A percentile compares a stretch with the other conserved stretches of the same genome.
These are phyloP conservation scores for Serpula lacrymans DNA, from an alignment of 768 basidiomycete species.

Conservation along the genomic window DNA sequence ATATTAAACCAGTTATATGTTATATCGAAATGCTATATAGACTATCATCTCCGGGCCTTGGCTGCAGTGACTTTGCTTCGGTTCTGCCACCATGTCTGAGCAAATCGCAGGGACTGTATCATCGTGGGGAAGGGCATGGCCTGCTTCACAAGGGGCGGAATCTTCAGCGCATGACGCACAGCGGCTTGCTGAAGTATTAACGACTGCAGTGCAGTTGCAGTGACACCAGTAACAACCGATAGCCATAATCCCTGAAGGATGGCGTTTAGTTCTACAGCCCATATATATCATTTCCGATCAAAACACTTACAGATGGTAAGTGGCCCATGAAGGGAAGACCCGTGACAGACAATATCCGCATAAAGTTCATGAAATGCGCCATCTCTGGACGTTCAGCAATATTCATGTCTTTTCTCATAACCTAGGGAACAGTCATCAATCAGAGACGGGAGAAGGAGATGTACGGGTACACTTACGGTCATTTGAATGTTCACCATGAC, in stretches of 20 bases:
- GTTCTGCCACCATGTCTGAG: slow-evolving; percentile 14
- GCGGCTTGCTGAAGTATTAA: slow-evolving; percentile 38
- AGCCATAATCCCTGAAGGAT: slow-evolving; percentile 50
- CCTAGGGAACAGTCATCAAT: slow-evolving; percentile 18
- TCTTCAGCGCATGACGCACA: slow-evolving; percentile 37
- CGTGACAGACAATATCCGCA: slow-evolving; percentile 55
- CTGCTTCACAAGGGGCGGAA: slow-evolving; percentile 21
- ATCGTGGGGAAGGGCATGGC: slow-evolving; percentile 23
- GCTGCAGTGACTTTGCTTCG: no score
- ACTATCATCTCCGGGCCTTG: no score
- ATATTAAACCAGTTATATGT: no score
- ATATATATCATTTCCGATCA: no score
- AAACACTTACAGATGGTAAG: slow-evolving; percentile 62
- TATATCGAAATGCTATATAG: no score
- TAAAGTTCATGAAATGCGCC: slow-evolving; percentile 65
- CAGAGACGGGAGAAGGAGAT: neutral
- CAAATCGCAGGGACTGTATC: slow-evolving; percentile 16
- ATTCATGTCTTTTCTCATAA: slow-evolving; percentile 54
- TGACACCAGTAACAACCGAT: slow-evolving; percentile 53
- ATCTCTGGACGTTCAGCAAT: slow-evolving; percentile 47
- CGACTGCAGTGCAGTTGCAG: slow-evolving; percentile 45
- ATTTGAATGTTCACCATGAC: slow-evolving; percentile 68
- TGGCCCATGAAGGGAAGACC: slow-evolving; percentile 50
- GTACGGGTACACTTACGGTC: slow-evolving; percentile 40
- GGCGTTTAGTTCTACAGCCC: no score